Conservation (phyloP, 1,284 basidiomycete species). For the Xanthoconium separans region DNA sequence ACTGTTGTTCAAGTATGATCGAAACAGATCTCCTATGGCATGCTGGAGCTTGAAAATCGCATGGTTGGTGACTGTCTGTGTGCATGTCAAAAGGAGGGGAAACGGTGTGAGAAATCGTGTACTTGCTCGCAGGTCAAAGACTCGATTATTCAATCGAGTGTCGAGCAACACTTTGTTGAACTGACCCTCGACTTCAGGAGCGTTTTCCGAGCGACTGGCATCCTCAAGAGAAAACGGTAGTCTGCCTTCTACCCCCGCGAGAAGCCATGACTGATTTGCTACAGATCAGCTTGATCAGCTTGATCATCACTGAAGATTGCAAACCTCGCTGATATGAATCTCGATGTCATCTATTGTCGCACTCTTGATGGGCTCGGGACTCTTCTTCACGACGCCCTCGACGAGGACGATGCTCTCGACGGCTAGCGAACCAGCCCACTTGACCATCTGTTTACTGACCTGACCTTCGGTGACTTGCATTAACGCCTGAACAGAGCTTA, state of each 20-base stretch:
- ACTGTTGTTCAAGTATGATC: constrained; percentile 74
- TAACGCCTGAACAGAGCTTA: constrained; percentile 88
- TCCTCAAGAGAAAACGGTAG: constrained; percentile 95
- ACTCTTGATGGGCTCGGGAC: constrained; percentile 89
- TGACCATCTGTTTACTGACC: constrained; percentile 97
- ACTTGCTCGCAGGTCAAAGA: constrained; percentile 88
- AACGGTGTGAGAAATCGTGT: neutral
- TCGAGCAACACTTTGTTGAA: constrained; percentile 81
- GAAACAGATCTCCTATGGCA: constrained; percentile 87
- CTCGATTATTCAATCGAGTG: constrained; percentile 93
- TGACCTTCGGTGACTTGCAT: constrained; percentile 76
- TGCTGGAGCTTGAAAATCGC: constrained; percentile 94
- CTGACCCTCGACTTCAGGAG: constrained; percentile 69
- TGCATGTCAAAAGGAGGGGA: constrained; percentile 10
- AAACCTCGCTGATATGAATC: constrained; percentile 80
- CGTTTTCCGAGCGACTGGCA: constrained; percentile 81
- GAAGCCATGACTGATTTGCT: constrained; percentile 71
- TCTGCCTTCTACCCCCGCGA: constrained; percentile 73
- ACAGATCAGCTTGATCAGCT: constrained; percentile 2
- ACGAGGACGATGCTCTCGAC: constrained; percentile 93
- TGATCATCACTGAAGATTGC: neutral
- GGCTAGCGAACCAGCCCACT: constrained; percentile 81
- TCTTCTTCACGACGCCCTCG: constrained; percentile 79
- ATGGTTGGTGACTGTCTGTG: constrained; percentile 91
- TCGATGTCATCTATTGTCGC: constrained; percentile 89